Evolutionary conservation across 140 eudicot species (phyloP), one percentile per base, ranked within the genome.

Genomic region (Bidens hawaiensis): DNA sequence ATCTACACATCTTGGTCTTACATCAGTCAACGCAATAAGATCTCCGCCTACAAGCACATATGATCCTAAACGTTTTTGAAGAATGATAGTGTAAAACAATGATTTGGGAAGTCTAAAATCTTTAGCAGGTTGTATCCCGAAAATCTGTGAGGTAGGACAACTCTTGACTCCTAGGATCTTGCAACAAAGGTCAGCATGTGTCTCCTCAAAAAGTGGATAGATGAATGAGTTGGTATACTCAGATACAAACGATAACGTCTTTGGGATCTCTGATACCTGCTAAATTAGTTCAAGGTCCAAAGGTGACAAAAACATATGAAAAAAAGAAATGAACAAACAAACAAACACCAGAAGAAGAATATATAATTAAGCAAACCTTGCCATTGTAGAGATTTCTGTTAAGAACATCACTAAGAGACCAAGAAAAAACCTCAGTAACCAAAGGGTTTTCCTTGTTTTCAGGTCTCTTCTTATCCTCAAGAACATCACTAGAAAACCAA

Each of bases 11-110:
- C 50, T 79, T 13, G 95, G 95, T 40, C 75, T 76, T 49, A 65
- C 76, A 50, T 72, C 78, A 13, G 90, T 79, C 36, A 90, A 14
- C 0, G 82, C 94, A 16, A 90, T 42, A 2, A 90, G 79, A 78
- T 86, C 97, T 36, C 94, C 93, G 18, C 2, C 17, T 72, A 38
- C 60, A 22, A 91, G 94, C 74, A 21, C 81, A 70, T 90, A 83
- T 0, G 17, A 19, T 19, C 75, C 68, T 21, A 28, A 43, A 22
- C 51, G 26, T 60, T 28, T 51, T 12, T 10, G 12, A 23, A 75
- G 41, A 4, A n/a, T 3, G 24, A 85, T 25, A 15, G 33, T 67
- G 78, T 82, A 85, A 0, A 53, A 14, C 14, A 76, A 40, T 4
- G 52, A 5, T 41, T 79, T 28, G 0, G 74, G 63, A 30, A 46